Evolutionary conservation across 108 stramenopile species (phyloP).

Genomic region (Nitzschia palea): DNA sequence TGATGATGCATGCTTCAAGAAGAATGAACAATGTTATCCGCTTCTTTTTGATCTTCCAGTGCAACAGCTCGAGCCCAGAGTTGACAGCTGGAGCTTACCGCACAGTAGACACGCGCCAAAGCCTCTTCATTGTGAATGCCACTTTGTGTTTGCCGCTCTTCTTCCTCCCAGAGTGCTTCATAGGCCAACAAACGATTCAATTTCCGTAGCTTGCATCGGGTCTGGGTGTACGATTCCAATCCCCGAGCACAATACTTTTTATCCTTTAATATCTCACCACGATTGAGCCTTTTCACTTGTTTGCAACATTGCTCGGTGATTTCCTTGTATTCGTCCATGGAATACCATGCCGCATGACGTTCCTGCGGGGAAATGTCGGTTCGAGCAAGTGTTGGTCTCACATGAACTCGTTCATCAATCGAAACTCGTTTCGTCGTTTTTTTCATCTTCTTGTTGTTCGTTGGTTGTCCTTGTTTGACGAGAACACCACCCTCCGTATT

Average conservation of each 20-base stretch:
- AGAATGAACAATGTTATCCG: background rate
- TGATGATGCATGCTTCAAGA: no score
- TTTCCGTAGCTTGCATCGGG: no score
- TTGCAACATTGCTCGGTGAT: background rate
- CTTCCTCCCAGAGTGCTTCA: background rate
- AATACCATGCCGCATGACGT: background rate
- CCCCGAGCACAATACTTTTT: background rate
- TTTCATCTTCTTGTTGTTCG: no score
- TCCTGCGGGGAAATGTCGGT: no score
- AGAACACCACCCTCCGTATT: no score
- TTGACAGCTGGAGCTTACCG: background rate
- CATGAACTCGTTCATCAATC: no score
- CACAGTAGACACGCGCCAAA: background rate
- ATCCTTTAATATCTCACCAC: background rate
- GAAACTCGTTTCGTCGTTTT: no score
- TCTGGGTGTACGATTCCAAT: background rate
- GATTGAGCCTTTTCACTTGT: background rate
- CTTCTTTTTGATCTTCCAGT: background rate
- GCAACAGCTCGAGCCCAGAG: background rate
- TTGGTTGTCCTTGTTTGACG: no score
- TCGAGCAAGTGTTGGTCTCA: no score
- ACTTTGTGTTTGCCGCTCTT: background rate
- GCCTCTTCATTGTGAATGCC: background rate
- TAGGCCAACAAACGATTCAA: no score
- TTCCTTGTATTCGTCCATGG: background rate